Evolutionary conservation across 1,284 basidiomycete genomes (phyloP).

Genomic region (Mycena sp.): DNA sequence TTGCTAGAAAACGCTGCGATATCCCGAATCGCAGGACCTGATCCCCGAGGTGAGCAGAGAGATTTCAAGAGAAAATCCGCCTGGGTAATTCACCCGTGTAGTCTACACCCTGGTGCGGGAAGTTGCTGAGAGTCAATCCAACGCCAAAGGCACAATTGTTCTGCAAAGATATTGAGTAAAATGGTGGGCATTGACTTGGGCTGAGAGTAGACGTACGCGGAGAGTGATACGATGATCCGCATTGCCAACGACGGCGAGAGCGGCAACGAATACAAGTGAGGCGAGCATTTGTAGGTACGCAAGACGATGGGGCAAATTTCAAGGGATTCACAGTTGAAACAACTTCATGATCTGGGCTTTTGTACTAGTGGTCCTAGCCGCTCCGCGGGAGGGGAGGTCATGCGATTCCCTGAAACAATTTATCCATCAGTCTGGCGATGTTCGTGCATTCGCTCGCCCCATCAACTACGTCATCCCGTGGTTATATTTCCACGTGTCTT

Average conservation of each 20-base stretch:
- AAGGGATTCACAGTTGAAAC: too few relatives aligned
- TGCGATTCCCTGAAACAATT: too few relatives aligned
- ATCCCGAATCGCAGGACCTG: constrained; percentile 12
- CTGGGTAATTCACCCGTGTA: not conserved
- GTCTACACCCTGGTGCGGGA: constrained; percentile 14
- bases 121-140: constrained; percentile 15
- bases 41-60: too few relatives aligned
- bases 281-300: not conserved
- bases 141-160: constrained; percentile 10
- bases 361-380: too few relatives aligned
- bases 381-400: too few relatives aligned
- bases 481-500: too few relatives aligned
- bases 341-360: too few relatives aligned
- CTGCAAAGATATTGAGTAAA: not conserved
- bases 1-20: not conserved
- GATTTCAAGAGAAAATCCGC: too few relatives aligned
- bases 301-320: too few relatives aligned
- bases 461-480: too few relatives aligned
- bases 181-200: not conserved
- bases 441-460: too few relatives aligned
- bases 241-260: not conserved
- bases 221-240: constrained; percentile 3
- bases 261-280: constrained; percentile 4
- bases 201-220: not conserved
- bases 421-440: too few relatives aligned